Evolutionary conservation across 345 rosid species (phyloP).

Genomic region (Melastoma malabathricum): DNA sequence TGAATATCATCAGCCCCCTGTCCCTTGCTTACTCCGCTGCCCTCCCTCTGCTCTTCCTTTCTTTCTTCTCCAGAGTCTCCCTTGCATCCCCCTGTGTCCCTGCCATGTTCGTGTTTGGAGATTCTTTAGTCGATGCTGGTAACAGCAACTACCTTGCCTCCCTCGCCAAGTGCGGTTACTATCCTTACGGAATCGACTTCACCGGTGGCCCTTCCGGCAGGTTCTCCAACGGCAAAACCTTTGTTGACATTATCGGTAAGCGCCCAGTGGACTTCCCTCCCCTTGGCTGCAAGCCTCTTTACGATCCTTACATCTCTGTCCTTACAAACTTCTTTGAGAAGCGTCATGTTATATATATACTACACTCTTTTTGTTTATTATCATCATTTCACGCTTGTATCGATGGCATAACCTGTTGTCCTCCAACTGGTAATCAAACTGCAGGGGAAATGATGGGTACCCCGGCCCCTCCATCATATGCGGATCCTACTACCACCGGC

Average conservation of each 20-base stretch:
- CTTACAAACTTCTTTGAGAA: no score
- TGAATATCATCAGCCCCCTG: background rate
- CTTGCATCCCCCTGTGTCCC: conserved; percentile 27
- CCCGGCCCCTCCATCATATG: conserved; percentile 46
- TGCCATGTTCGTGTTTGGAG: conserved; percentile 80
- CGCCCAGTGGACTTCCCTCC: no score
- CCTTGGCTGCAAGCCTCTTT: no score
- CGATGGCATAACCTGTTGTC: no score
- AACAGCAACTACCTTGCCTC: conserved; percentile 64
- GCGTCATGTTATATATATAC: no score
- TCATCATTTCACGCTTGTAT: no score
- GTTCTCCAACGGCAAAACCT: conserved; percentile 63
- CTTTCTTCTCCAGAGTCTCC: background rate
- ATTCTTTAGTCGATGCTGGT: conserved; percentile 69
- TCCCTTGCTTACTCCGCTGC: background rate
- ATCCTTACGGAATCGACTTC: conserved; percentile 75
- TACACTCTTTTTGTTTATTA: no score
- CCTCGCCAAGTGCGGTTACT: conserved; percentile 55
- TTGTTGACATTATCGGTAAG: conserved; percentile 58
- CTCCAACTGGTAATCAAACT: background rate
- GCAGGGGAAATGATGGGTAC: conserved; percentile 52
- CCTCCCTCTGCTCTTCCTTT: background rate
- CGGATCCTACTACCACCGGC: conserved; percentile 54
- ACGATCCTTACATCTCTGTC: background rate
- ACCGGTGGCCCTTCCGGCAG: conserved; percentile 59